A percentile compares a stretch with the other conserved stretches of the same genome.
Conservation (phyloP, 1,139 yeast species). For the Debaryomycetaceae sp. region DNA sequence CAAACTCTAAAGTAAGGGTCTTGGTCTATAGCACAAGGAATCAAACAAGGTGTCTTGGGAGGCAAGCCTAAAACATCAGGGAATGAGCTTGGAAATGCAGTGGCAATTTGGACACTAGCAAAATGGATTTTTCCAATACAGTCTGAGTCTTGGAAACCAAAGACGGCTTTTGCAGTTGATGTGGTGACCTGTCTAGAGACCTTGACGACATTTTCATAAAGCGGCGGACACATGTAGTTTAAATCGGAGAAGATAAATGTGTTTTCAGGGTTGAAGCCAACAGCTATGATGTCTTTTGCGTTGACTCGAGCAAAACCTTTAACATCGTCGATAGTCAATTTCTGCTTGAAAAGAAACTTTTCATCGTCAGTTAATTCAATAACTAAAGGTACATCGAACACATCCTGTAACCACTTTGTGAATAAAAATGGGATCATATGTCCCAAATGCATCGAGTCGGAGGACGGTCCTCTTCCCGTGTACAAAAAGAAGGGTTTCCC, state of each 20-base stretch:
- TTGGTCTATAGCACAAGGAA: slow-evolving; percentile 99
- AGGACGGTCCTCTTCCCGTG: slow-evolving; percentile 98
- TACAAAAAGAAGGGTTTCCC: slow-evolving; percentile 94
- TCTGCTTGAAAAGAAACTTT: slow-evolving; percentile 90
- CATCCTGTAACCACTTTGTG: slow-evolving; percentile 98
- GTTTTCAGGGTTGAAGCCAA: slow-evolving; percentile 91
- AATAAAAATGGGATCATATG: slow-evolving; percentile 95
- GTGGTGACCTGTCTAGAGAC: slow-evolving; percentile 95
- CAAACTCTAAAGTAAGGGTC: slow-evolving; percentile 98
- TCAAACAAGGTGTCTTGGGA: slow-evolving; percentile 86
- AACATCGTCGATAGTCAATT: slow-evolving; percentile 85
- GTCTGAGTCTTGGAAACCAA: slow-evolving; percentile 93
- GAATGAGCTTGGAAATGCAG: slow-evolving; percentile 94
- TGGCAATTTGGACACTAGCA: slow-evolving; percentile 93
- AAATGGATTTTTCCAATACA: slow-evolving; percentile 93
- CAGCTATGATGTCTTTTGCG: slow-evolving; percentile 90
- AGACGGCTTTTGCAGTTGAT: slow-evolving; percentile 95
- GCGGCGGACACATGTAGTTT: slow-evolving; percentile 88
- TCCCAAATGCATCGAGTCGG: slow-evolving; percentile 94
- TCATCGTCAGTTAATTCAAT: slow-evolving; percentile 97
- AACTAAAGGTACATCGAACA: slow-evolving; percentile 94
- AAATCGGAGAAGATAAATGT: slow-evolving; percentile 94
- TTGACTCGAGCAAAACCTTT: slow-evolving; percentile 74
- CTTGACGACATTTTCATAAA: slow-evolving; percentile 91
- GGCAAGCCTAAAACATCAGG: slow-evolving; percentile 89